A percentile compares a stretch with the other conserved stretches of the same genome.
These are phyloP conservation scores for Penicillium olsonii DNA, from an alignment of 2,329 filamentous ascomycete species.

Conservation along the genomic window DNA sequence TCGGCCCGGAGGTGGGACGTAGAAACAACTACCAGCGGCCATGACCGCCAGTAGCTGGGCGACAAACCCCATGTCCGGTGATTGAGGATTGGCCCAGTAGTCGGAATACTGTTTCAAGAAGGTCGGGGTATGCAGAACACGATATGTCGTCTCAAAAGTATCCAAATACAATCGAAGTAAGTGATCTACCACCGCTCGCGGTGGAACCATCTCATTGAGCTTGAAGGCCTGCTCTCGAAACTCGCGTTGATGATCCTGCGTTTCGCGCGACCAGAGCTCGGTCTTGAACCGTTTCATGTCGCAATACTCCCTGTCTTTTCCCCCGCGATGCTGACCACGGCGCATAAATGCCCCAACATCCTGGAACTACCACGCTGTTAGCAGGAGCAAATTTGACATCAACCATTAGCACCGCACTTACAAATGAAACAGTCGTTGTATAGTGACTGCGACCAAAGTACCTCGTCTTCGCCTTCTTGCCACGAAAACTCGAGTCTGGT, in stretches of 20 bases:
- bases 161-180: slow-evolving; percentile 58
- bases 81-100: slow-evolving; percentile 51
- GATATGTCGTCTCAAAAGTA: slow-evolving; percentile 58
- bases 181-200: slow-evolving; percentile 47
- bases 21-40: slow-evolving; percentile 50
- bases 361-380: slow-evolving; percentile 25
- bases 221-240: slow-evolving; percentile 32
- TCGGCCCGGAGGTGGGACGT: slow-evolving; percentile 18
- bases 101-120: slow-evolving; percentile 59
- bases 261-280: slow-evolving; percentile 32
- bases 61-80: slow-evolving; percentile 50
- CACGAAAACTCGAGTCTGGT: slow-evolving; percentile 31
- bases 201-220: slow-evolving; percentile 47
- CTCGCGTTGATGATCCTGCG: slow-evolving; percentile 30
- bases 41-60: slow-evolving; percentile 41
- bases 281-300: slow-evolving; percentile 33
- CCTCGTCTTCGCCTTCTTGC: slow-evolving; percentile 31
- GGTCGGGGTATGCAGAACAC: slow-evolving; percentile 60
- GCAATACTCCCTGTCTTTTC: slow-evolving; percentile 25
- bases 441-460: slow-evolving; percentile 36
- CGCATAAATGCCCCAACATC: slow-evolving; percentile 31
- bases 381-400: too few species aligned
- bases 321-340: slow-evolving; percentile 17
- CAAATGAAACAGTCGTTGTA: slow-evolving; percentile 33
- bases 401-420: too few species aligned